Conservation (phyloP, 2,329 filamentous ascomycete genomes). For the Colletotrichum scovillei region DNA sequence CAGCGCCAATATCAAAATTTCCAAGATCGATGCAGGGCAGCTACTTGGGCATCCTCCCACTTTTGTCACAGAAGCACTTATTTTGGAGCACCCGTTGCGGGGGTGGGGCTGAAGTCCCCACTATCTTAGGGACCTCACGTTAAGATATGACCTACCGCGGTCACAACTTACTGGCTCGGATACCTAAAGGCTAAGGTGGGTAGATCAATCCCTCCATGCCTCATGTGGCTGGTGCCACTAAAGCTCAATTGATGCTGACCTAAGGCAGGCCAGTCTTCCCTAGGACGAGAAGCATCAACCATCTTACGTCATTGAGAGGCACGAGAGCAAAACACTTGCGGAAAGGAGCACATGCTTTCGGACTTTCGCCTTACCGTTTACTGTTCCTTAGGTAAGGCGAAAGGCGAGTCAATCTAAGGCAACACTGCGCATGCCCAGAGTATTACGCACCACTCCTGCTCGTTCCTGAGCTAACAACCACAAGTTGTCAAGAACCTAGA, state of each 20-base stretch:
- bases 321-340: neutral
- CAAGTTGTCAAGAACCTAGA: neutral
- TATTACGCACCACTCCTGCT: neutral
- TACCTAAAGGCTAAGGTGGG: too few relatives aligned
- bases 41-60: too few relatives aligned
- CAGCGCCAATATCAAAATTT: too few relatives aligned
- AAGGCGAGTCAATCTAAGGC: neutral
- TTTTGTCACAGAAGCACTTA: neutral
- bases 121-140: too few relatives aligned
- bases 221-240: neutral
- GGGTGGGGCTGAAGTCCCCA: too few relatives aligned
- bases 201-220: neutral
- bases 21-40: too few relatives aligned
- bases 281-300: neutral
- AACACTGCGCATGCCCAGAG: neutral
- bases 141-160: too few relatives aligned
- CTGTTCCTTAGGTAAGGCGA: neutral
- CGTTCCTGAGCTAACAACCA: conserved; percentile 4
- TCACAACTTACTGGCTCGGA: too few relatives aligned
- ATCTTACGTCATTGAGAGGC: neutral
- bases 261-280: neutral
- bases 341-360: neutral
- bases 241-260: neutral
- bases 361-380: neutral
- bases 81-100: neutral